phyloP scores from a whole-genome alignment of 1,284 basidiomycete genomes.

The Paramarasmius palmivorus region DNA sequence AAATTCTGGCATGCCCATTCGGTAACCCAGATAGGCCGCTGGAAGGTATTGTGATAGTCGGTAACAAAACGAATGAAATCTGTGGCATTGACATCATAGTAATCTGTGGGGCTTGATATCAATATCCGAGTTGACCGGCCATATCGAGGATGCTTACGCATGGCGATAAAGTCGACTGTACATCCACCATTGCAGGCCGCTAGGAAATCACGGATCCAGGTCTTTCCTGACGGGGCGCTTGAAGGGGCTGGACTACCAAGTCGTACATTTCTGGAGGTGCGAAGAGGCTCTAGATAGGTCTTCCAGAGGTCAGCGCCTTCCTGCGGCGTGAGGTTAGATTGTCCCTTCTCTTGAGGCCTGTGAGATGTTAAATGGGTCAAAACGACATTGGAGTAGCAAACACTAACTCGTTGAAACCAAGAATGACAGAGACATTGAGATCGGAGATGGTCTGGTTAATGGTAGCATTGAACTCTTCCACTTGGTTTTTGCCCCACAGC shows the following conservation, averaged over 20 bases:
- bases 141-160: conserved; percentile 26
- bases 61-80: conserved; percentile 51
- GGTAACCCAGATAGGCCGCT: conserved; percentile 56
- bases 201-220: conserved; percentile 56
- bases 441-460: conserved; percentile 40
- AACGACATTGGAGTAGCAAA: too few relatives aligned
- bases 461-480: conserved; percentile 35
- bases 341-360: conserved; percentile 60
- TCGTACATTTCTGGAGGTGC: conserved; percentile 40
- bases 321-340: conserved; percentile 56
- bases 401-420: conserved; percentile 71
- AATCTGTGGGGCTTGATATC: conserved; percentile 34
- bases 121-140: conserved; percentile 11
- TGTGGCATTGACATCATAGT: conserved; percentile 52
- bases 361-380: background rate
- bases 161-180: conserved; percentile 36
- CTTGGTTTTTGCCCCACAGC: conserved; percentile 58
- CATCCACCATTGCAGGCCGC: conserved; percentile 44
- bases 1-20: conserved; percentile 68
- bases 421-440: conserved; percentile 46
- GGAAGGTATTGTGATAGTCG: conserved; percentile 50
- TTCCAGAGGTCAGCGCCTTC: conserved; percentile 57
- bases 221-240: conserved; percentile 52
- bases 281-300: conserved; percentile 55
- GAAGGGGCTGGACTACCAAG: conserved; percentile 63